Base-by-base conservation (phyloP, 2,329 filamentous ascomycete genomes). In the Thielaviopsis ethacetica region DNA sequence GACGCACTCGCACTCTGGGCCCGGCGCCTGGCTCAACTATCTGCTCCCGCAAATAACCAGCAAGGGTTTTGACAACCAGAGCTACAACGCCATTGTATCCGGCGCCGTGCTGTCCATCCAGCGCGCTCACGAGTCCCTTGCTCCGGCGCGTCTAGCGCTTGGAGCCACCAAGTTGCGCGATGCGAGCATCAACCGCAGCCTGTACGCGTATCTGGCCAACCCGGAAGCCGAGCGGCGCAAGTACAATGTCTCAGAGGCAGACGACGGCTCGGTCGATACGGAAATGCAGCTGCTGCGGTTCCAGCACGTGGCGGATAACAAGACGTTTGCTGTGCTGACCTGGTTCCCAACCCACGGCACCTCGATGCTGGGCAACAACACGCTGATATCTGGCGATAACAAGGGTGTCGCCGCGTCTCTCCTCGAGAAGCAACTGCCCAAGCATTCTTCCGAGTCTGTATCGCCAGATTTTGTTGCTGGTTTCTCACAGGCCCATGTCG, bases 301-400 rank as follows among this genome's bases (percentile, higher is more conserved):
- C 65, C 80, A 82, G 63, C 77, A 86, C 47, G 79, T 80, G 1
- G 82, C 79, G 1, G 86, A 91, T 66, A 77, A 79, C 58, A 87
- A 86, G 70, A 83, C 83, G 57, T 81, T 88, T 44, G 90, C 88
- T n/a, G 74, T 93, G 3, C 70, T 96, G 62, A 91, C 88, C 15
- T 96, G 90, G 86, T 95, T 91, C 68, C 82, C 91, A 1, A 88
- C 91, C 0, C 91, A 96, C 69, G 89, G 89, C 44, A 96, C 91
- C 0, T 94, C 88, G 1, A 83, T 95, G 75, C 81, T 89, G 56
- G 86, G 86, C 56, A 95, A 95, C 72, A 95, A 95, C 71, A 95
- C 89, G 0, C 76, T 95, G 6, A 82, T 94, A 54, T 84, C 87
- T 2, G 91, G 88, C 27, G 91, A 96, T 69, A 96, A 96, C 75